A percentile compares a stretch with the other conserved stretches of the same genome.
Conservation (phyloP, 2,329 filamentous ascomycete species). For the Claviceps quebecensis region DNA sequence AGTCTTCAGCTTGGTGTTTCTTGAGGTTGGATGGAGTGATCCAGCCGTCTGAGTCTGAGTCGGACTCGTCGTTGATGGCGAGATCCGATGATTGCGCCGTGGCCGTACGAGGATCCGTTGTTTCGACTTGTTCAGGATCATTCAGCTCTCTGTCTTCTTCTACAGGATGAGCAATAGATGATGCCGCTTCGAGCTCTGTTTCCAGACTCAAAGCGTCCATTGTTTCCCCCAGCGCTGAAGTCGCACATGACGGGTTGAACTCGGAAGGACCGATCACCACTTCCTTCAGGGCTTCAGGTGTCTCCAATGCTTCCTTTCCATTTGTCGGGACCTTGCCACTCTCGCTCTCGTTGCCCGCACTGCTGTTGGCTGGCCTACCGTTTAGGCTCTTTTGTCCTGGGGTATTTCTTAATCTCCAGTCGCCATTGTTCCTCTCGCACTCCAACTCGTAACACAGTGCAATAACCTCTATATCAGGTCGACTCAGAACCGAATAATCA, state of each 20-base stretch:
- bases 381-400: conserved; percentile 71
- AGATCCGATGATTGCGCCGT: neutral
- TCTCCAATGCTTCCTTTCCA: conserved; percentile 9
- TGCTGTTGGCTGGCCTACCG: conserved; percentile 32
- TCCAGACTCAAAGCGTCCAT: conserved; percentile 14
- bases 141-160: conserved; percentile 1
- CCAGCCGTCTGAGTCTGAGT: conserved; percentile 54
- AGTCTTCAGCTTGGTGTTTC: conserved; percentile 62
- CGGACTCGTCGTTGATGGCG: conserved; percentile 26
- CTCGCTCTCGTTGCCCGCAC: neutral
- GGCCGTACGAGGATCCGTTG: conserved; percentile 8
- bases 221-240: conserved; percentile 5
- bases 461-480: conserved; percentile 76
- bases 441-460: conserved; percentile 92
- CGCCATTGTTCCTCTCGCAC: conserved; percentile 75
- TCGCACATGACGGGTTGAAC: conserved; percentile 12
- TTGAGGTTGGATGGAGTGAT: conserved; percentile 90
- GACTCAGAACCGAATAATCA: conserved; percentile 76
- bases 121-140: neutral
- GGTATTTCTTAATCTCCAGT: conserved; percentile 67
- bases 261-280: neutral
- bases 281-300: neutral
- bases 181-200: neutral
- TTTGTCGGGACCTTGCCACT: conserved; percentile 24
- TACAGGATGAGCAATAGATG: neutral